Percentiles rank a stretch among this genome's conserved stretches.
Conservation (phyloP, 441 rosid species). For the Euphorbia schlechtendalii region DNA sequence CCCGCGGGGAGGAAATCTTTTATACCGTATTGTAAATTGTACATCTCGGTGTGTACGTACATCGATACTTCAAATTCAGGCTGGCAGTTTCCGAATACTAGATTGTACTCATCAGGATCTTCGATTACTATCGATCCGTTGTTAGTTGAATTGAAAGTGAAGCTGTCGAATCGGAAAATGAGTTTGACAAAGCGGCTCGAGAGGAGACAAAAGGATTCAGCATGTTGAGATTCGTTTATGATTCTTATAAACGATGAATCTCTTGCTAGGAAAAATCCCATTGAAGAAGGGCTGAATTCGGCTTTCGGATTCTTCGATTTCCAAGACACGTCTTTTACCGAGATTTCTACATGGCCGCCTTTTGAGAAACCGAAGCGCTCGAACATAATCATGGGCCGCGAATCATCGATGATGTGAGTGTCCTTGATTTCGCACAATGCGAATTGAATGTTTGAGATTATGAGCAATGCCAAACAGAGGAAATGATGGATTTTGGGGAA, state of each 20-base stretch:
- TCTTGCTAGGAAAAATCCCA: constrained; percentile 42
- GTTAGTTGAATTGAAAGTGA: constrained; percentile 21
- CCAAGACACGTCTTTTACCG: constrained; percentile 29
- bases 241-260: constrained; percentile 25
- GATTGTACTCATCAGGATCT: constrained; percentile 33
- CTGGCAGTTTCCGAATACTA: constrained; percentile 47
- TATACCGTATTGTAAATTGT: constrained; percentile 24
- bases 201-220: constrained; percentile 27
- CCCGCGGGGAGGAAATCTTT: constrained; percentile 50
- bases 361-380: constrained; percentile 42
- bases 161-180: constrained; percentile 32
- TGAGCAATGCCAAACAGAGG: constrained; percentile 13
- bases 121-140: constrained; percentile 21
- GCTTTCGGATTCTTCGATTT: constrained; percentile 17
- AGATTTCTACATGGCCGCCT: constrained; percentile 30
- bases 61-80: constrained; percentile 43
- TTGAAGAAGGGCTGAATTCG: constrained; percentile 27
- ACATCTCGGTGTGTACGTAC: constrained; percentile 52
- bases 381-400: constrained; percentile 37
- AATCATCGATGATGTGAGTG: constrained; percentile 32
- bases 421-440: constrained; percentile 36
- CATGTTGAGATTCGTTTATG: constrained; percentile 24
- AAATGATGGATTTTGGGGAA: not conserved
- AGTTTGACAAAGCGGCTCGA: constrained; percentile 27
- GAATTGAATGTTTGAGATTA: constrained; percentile 27